These are phyloP conservation scores for Fonsecaea multimorphosa DNA, from an alignment of 2,329 filamentous ascomycete genomes.

Conservation along the genomic window DNA sequence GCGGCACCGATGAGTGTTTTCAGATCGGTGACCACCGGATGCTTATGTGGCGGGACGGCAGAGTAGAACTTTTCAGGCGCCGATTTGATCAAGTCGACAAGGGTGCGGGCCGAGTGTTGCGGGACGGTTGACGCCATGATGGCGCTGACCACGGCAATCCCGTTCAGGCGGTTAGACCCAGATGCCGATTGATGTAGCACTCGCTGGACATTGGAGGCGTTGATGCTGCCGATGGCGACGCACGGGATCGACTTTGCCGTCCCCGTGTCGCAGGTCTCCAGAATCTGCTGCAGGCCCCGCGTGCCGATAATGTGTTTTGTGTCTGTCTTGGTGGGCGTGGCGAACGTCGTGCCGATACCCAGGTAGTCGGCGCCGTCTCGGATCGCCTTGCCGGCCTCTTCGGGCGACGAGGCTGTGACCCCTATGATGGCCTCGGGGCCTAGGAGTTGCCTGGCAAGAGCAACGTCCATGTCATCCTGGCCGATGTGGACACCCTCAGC, in stretches of 20 bases:
- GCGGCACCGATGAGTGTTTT: constrained; percentile 46
- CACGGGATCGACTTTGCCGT: constrained; percentile 58
- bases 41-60: constrained; percentile 41
- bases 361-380: constrained; percentile 84
- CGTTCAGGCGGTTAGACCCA: constrained; percentile 62
- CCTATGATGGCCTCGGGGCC: constrained; percentile 83
- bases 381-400: constrained; percentile 75
- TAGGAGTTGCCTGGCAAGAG: constrained; percentile 72
- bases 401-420: constrained; percentile 76
- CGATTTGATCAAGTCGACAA: constrained; percentile 63
- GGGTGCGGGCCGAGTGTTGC: constrained; percentile 63
- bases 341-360: constrained; percentile 87
- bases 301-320: constrained; percentile 82
- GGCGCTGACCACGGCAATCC: constrained; percentile 87
- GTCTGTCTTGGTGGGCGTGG: constrained; percentile 87
- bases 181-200: constrained; percentile 72
- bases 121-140: constrained; percentile 77
- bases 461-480: constrained; percentile 86
- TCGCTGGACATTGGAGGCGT: constrained; percentile 73
- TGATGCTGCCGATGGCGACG: constrained; percentile 90
- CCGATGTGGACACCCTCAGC: constrained; percentile 94
- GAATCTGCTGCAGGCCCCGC: constrained; percentile 70
- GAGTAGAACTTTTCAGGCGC: constrained; percentile 43
- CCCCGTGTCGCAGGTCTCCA: constrained; percentile 63
- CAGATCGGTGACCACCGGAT: constrained; percentile 31